Conservation (phyloP, 2,329 filamentous ascomycete genomes). For the Podosphaera xanthii region DNA sequence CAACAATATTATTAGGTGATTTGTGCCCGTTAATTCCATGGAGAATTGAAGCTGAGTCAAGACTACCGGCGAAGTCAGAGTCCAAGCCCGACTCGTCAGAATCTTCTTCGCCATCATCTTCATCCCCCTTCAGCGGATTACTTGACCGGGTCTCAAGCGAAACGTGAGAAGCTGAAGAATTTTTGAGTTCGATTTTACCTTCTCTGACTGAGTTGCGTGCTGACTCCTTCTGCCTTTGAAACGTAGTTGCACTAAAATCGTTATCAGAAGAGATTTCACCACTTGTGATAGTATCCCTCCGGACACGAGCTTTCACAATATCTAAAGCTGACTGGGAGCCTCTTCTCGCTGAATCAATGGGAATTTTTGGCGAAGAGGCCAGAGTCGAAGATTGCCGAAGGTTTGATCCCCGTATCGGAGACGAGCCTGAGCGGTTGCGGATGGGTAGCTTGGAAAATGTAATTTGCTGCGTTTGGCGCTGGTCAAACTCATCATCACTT, state of each 20-base stretch:
- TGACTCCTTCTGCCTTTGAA: conserved; percentile 38
- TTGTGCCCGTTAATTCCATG: conserved; percentile 36
- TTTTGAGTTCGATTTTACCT: conserved; percentile 28
- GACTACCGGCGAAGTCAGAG: conserved; percentile 41
- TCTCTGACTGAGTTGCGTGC: conserved; percentile 32
- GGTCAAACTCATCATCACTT: conserved; percentile 55
- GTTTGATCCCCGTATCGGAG: conserved; percentile 50
- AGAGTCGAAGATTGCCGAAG: conserved; percentile 38
- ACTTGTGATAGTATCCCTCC: conserved; percentile 58
- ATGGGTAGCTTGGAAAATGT: conserved; percentile 93
- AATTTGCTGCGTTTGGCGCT: conserved; percentile 64
- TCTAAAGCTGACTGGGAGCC: conserved; percentile 52
- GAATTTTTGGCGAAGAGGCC: conserved; percentile 43
- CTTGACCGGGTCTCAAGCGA: conserved; percentile 14
- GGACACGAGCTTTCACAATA: conserved; percentile 42
- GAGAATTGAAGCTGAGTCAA: conserved; percentile 50
- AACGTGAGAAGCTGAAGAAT: conserved; percentile 26
- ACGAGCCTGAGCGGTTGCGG: conserved; percentile 65
- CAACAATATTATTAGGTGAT: conserved; percentile 34
- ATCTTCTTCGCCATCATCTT: conserved; percentile 21
- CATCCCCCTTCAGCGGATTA: conserved; percentile 26
- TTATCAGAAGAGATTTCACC: conserved; percentile 70
- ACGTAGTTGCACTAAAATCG: conserved; percentile 45
- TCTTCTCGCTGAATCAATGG: conserved; percentile 25
- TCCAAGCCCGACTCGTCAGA: conserved; percentile 40